Evolutionary conservation across 345 rosid species (phyloP).

Genomic region (thale cress (Arabidopsis thaliana)): TAIR10.1 NC_003070.9:29723501-29724000

Average conservation of each 20-base stretch:
- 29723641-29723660: slow-evolving; percentile 7
- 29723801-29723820: slow-evolving; percentile 56
- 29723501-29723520: slow-evolving; percentile 61
- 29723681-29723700: slow-evolving; percentile 3
- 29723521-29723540: slow-evolving; percentile 63
- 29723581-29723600: slow-evolving; percentile 55
- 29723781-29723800: slow-evolving; percentile 61
- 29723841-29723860: slow-evolving; percentile 42
- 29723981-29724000: slow-evolving; percentile 54
- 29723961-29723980: slow-evolving; percentile 73
- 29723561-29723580: slow-evolving; percentile 61
- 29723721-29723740: neutral
- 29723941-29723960: slow-evolving; percentile 80
- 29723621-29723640: slow-evolving; percentile 52
- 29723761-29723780: neutral
- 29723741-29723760: neutral
- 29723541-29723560: slow-evolving; percentile 93
- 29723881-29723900: slow-evolving; percentile 49
- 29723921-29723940: slow-evolving; percentile 72
- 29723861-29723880: slow-evolving; percentile 37
- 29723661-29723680: slow-evolving; percentile 14
- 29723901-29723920: slow-evolving; percentile 75
- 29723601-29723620: slow-evolving; percentile 61
- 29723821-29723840: slow-evolving; percentile 55
- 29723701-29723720: neutral